These are phyloP conservation scores for Fusarium sororula DNA, from an alignment of 2,329 filamentous ascomycete genomes.

Conservation along the genomic window DNA sequence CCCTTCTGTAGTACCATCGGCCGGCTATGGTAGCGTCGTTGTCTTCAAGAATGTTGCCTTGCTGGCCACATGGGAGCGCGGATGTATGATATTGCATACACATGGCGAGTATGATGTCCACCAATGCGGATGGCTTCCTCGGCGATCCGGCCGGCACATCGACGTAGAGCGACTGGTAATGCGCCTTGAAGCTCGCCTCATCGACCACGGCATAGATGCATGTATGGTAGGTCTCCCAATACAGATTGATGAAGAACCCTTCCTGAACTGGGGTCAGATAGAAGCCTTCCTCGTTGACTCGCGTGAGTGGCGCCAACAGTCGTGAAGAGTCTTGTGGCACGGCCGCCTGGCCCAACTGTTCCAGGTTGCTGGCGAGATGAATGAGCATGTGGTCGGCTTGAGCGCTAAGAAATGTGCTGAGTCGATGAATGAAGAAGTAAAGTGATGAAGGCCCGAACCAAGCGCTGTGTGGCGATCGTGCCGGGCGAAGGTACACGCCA, in stretches of 20 bases:
- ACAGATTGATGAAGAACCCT: constrained; percentile 4
- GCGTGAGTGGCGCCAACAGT: background rate
- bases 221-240: constrained; percentile 18
- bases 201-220: constrained; percentile 1
- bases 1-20: constrained; percentile 12
- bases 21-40: constrained; percentile 10
- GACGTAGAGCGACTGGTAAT: background rate
- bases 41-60: background rate
- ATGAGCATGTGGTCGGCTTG: constrained; percentile 25
- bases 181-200: constrained; percentile 1
- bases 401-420: constrained; percentile 5
- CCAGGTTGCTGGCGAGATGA: constrained; percentile 8
- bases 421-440: constrained; percentile 15
- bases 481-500: constrained; percentile 1
- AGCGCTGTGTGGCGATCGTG: constrained; percentile 7
- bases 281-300: background rate
- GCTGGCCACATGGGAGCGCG: background rate
- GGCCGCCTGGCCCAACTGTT: background rate
- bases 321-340: background rate
- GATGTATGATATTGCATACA: constrained; percentile 13
- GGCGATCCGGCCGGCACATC: background rate
- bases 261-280: constrained; percentile 5
- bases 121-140: background rate
- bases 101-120: constrained; percentile 16
- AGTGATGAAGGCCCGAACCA: constrained; percentile 14